Conservation (phyloP, 495 filamentous ascomycete genomes). For the Hypoxylon subgilvum region DNA sequence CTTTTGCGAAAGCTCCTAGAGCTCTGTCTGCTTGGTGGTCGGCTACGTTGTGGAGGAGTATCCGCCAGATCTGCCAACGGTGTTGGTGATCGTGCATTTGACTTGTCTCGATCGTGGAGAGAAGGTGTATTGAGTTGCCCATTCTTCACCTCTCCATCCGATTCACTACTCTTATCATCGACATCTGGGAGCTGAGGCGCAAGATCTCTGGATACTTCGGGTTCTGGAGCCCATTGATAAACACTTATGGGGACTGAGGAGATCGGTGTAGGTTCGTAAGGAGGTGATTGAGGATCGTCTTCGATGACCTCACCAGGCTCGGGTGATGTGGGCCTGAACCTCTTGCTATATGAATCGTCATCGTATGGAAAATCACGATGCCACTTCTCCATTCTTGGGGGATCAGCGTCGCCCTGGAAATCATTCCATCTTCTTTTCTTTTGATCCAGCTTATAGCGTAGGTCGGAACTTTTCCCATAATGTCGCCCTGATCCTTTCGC, state of each 20-base stretch:
- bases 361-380: slow-evolving; percentile 16
- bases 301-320: slow-evolving; percentile 43
- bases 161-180: neutral
- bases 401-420: slow-evolving; percentile 5
- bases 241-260: neutral
- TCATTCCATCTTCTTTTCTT: slow-evolving; percentile 32
- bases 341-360: slow-evolving; percentile 22
- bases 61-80: neutral
- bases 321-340: slow-evolving; percentile 25
- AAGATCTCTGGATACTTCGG: neutral
- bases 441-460: slow-evolving; percentile 19
- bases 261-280: slow-evolving; percentile 17
- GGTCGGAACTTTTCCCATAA: slow-evolving; percentile 24
- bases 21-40: slow-evolving; percentile 23
- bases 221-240: neutral
- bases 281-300: slow-evolving; percentile 15
- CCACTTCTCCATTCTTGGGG: slow-evolving; percentile 4
- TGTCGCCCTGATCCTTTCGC: slow-evolving; percentile 16
- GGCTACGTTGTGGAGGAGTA: slow-evolving; percentile 6
- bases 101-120: neutral
- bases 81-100: neutral
- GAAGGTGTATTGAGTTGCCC: neutral
- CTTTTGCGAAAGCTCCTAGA: slow-evolving; percentile 10
- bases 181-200: neutral
- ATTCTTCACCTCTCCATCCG: neutral